phyloP scores from a whole-genome alignment of 225 moss, liverwort and hornwort genomes.

The Pseudisothecium myosuroides region DNA sequence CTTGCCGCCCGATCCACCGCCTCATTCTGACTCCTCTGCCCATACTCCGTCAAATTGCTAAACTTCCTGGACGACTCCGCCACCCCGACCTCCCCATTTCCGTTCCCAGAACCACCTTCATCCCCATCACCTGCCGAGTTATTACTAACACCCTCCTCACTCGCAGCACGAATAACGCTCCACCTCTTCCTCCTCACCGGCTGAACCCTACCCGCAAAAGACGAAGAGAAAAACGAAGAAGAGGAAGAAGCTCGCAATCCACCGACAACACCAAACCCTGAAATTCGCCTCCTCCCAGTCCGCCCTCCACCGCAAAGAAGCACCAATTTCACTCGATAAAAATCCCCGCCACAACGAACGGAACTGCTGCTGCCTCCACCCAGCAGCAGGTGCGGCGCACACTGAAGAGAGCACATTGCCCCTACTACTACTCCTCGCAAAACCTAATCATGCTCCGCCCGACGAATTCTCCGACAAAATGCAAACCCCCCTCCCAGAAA shows the following conservation, averaged over 20 bases:
- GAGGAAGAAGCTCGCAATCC: not conserved
- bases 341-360: not conserved
- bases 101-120: not conserved
- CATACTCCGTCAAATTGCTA: constrained; percentile 20
- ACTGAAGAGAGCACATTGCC: constrained; percentile 72
- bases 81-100: not conserved
- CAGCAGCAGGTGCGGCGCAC: constrained; percentile 33
- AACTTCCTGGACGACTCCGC: constrained; percentile 8
- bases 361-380: constrained; percentile 11
- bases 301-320: constrained; percentile 23
- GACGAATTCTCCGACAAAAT: not conserved
- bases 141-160: not conserved
- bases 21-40: not conserved
- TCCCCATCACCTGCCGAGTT: not conserved
- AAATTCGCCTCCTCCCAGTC: not conserved
- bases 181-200: not conserved
- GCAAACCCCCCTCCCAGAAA: not conserved
- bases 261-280: not conserved
- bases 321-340: constrained; percentile 26
- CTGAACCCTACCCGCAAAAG: not conserved
- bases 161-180: not conserved
- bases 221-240: not conserved
- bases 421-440: not conserved
- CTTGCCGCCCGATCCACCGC: not conserved
- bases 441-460: constrained; percentile 24